These are phyloP conservation scores for Pseudogymnoascus sp. DNA, from an alignment of 2,329 filamentous ascomycete genomes.

Conservation along the genomic window DNA sequence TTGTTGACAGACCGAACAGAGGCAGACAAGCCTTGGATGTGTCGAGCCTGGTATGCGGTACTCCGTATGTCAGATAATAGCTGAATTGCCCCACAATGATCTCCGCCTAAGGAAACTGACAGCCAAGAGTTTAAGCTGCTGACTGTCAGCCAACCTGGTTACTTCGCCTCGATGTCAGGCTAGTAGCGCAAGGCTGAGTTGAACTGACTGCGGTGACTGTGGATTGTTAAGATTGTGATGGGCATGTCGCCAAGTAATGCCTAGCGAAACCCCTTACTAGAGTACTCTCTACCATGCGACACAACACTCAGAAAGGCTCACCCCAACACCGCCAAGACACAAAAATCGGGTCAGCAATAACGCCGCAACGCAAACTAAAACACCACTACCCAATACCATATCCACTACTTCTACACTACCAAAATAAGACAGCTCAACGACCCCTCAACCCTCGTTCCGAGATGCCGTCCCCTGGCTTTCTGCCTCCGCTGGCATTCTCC, in stretches of 20 bases:
- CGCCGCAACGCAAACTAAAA: background rate
- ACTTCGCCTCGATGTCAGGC: background rate
- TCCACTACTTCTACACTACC: background rate
- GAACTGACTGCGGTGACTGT: background rate
- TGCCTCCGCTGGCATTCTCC: background rate
- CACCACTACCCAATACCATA: background rate
- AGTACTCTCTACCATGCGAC: background rate
- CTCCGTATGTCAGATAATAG: background rate
- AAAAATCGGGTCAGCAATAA: background rate
- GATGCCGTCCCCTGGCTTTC: background rate
- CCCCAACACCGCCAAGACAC: background rate
- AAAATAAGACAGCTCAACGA: constrained; percentile 3
- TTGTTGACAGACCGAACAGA: background rate
- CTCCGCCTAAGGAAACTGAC: background rate
- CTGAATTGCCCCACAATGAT: background rate
- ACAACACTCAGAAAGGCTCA: background rate
- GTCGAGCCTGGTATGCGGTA: background rate
- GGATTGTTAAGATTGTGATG: background rate
- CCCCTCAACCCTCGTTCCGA: background rate
- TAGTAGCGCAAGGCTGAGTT: background rate
- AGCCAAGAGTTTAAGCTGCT: background rate
- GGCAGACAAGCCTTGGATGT: background rate
- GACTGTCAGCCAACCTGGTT: background rate
- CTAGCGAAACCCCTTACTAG: background rate
- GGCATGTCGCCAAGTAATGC: background rate